phyloP scores from a whole-genome alignment of 345 rosid genomes.

The Eutrema japonicum region DNA sequence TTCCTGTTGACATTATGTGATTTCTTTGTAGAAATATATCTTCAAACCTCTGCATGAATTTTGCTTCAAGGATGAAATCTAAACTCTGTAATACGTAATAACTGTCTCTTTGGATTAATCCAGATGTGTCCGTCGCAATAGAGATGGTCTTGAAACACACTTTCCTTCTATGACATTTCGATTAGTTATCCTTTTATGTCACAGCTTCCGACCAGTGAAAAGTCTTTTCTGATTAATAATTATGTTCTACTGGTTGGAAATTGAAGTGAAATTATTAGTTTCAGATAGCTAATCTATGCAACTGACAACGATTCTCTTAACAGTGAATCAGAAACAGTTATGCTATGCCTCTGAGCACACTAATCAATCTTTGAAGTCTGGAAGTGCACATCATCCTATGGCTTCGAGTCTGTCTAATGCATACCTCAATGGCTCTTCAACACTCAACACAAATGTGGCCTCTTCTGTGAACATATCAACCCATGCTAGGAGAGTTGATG shows the following conservation, averaged over 20 bases:
- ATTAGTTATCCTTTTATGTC: conserved; percentile 1
- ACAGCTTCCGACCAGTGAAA: not conserved
- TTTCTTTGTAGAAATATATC: conserved; percentile 3
- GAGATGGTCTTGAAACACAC: not conserved
- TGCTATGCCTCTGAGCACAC: conserved; percentile 65
- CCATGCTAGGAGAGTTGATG: conserved; percentile 67
- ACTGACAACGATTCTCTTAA: conserved; percentile 35
- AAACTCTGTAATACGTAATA: not conserved
- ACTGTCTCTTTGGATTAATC: not conserved
- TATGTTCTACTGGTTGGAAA: not conserved
- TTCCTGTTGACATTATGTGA: not conserved
- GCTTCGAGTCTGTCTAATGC: conserved; percentile 58
- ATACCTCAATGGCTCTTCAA: conserved; percentile 71
- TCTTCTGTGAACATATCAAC: conserved; percentile 73
- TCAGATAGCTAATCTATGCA: conserved; percentile 17
- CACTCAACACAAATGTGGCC: conserved; percentile 61
- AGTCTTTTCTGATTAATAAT: not conserved
- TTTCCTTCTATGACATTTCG: not conserved
- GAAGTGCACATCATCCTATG: conserved; percentile 57
- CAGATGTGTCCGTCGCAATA: not conserved
- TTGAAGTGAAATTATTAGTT: not conserved
- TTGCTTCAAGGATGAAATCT: conserved; percentile 7
- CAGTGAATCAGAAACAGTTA: conserved; percentile 72
- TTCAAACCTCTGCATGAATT: conserved; percentile 3
- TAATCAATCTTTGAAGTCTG: conserved; percentile 59